Conservation (phyloP, 1,284 basidiomycete species). For the Abortiporus biennis region DNA sequence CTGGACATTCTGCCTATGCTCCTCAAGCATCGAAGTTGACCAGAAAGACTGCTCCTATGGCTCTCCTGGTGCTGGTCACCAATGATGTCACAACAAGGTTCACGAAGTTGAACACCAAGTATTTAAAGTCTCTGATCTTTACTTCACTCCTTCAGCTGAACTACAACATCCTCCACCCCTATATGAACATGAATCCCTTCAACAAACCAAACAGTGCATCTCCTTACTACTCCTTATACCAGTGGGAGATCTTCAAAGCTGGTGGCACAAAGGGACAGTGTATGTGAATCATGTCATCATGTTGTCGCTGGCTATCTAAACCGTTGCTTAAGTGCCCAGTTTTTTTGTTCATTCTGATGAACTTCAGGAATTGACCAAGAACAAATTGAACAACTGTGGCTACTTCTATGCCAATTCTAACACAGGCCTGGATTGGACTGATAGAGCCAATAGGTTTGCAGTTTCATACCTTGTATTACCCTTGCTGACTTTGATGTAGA, state of each 20-base stretch:
- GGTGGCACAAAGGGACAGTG: constrained; percentile 35
- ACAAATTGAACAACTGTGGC: constrained; percentile 43
- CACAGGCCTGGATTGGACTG: constrained; percentile 50
- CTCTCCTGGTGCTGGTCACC: too few relatives aligned
- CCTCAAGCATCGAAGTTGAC: too few relatives aligned
- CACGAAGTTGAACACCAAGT: too few relatives aligned
- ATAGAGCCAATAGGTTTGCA: constrained; percentile 42
- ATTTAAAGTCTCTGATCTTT: too few relatives aligned
- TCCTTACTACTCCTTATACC: constrained; percentile 51
- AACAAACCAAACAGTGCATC: constrained; percentile 46
- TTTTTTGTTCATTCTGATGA: constrained; percentile 45
- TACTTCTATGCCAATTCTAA: constrained; percentile 55
- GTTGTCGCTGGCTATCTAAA: not conserved
- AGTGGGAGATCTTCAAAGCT: constrained; percentile 44
- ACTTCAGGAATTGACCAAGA: constrained; percentile 41
- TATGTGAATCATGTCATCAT: constrained; percentile 16
- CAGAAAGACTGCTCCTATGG: too few relatives aligned
- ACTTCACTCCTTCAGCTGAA: not conserved
- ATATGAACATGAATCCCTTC: constrained; percentile 37
- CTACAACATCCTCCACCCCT: too few relatives aligned
- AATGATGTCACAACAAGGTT: too few relatives aligned
- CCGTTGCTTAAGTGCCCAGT: constrained; percentile 21
- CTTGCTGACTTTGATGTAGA: constrained; percentile 17
- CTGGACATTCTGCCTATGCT: too few relatives aligned
- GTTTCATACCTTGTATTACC: not conserved